Evolutionary conservation across 257 asterid genomes (phyloP).

Genomic region (Solanum pennellii): DNA sequence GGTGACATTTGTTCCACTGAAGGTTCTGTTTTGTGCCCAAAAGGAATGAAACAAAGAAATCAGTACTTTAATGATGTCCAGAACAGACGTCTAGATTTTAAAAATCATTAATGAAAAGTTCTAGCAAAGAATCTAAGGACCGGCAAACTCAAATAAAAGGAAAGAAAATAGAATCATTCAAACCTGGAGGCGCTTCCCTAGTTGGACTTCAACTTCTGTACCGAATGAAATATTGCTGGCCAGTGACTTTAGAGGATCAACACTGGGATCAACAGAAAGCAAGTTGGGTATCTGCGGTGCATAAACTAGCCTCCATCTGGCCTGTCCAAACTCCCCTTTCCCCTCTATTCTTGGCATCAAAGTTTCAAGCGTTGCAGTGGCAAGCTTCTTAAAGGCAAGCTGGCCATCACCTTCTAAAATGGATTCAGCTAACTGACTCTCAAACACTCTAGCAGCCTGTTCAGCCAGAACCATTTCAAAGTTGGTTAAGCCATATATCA

Average conservation of each 20-base stretch:
- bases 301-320: slow-evolving; percentile 97
- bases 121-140: neutral
- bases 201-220: slow-evolving; percentile 95
- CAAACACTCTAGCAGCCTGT: slow-evolving; percentile 97
- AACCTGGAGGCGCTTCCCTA: slow-evolving; percentile 99
- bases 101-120: neutral
- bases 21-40: neutral
- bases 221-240: slow-evolving; percentile 98
- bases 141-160: neutral
- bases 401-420: slow-evolving; percentile 96
- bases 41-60: neutral
- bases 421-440: slow-evolving; percentile 96
- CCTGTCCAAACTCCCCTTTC: slow-evolving; percentile 97
- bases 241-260: slow-evolving; percentile 89
- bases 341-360: slow-evolving; percentile 99
- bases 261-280: slow-evolving; percentile 89
- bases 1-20: neutral
- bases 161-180: slow-evolving; percentile 1
- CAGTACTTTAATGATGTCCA: neutral
- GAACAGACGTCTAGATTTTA: neutral
- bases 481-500: neutral
- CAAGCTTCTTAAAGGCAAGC: slow-evolving; percentile 99
- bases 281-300: slow-evolving; percentile 96
- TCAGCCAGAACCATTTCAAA: neutral
- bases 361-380: slow-evolving; percentile 90